Base-by-base conservation (phyloP, 1,284 basidiomycete genomes). In the Phlebopus sp. region DNA sequence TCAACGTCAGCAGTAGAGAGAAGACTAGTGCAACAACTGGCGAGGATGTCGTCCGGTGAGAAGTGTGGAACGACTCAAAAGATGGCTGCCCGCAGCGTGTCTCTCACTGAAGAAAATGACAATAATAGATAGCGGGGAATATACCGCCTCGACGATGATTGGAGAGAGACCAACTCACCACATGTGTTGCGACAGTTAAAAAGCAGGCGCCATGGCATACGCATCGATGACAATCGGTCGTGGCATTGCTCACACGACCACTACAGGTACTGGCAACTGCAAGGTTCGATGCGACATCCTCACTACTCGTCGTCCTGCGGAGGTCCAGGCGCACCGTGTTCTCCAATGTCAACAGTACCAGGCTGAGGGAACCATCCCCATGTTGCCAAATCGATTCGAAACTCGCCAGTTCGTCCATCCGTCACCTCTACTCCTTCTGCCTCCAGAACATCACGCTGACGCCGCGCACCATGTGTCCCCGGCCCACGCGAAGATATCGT, bases 401-500 rank as follows among this genome's bases (percentile, higher is more conserved):
- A 67, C 21, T 76, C 78, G 1, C 76, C 74, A 1, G 64, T 64
- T 31, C 72, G 64, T 18, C 69, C 69, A 0, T 62, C 69, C 21
- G 57, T 63, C 18, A 86, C 83, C 39, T 78, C 73, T 13, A 86
- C 72, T 8, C 80, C 82, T 55, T 86, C 84, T 5, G 70, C 75
- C 56, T 81, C 75, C 17, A 86, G 71, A 19, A 71, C 73, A 2
- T 77, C 72, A n/a, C 75, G 69, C 56, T 86, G 84, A 1, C 75
- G 66, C 23, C 74, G 69, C 2, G 82, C 82, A 10, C 81, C 83
- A 14, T 70, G 68, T 15, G 84, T 84, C 5, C 82, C 83, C 5
- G 91, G 89, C 0, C 88, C 90, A 35, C 91, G 76, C 2, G 89
- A 92, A 1, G 90, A 91, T 49, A 94, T 91, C 1, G 74, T 68